These are phyloP conservation scores for Conringia planisiliqua DNA, from an alignment of 345 rosid genomes.

Conservation along the genomic window DNA sequence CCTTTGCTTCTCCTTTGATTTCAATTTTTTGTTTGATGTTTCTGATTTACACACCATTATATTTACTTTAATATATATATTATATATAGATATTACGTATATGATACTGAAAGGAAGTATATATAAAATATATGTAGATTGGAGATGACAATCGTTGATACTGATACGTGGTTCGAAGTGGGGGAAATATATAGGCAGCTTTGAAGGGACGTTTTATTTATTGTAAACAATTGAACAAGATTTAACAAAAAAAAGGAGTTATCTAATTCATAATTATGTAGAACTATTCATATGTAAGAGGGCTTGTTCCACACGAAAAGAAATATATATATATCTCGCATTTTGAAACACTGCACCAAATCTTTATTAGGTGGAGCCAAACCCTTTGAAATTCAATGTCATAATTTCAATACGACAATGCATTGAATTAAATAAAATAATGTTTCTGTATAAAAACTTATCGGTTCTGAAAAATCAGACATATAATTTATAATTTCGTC, in stretches of 20 bases:
- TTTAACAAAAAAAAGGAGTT: background rate
- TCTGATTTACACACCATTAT: constrained; percentile 27
- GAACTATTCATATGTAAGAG: constrained; percentile 20
- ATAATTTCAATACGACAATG: constrained; percentile 16
- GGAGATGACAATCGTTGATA: constrained; percentile 17
- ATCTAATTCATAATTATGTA: background rate
- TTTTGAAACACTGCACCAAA: constrained; percentile 11
- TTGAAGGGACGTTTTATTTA: background rate
- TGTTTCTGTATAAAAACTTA: too few species aligned
- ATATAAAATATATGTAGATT: background rate
- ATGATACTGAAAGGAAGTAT: constrained; percentile 10
- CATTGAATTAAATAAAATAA: background rate
- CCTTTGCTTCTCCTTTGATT: constrained; percentile 47
- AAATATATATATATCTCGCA: background rate
- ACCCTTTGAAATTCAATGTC: constrained; percentile 15
- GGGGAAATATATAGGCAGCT: constrained; percentile 23
- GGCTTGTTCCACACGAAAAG: constrained; percentile 28
- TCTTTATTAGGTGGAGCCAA: constrained; percentile 28
- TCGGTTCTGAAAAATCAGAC: too few species aligned
- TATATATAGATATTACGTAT: background rate
- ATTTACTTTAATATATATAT: background rate
- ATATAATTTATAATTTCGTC: too few species aligned
- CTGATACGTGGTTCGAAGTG: constrained; percentile 5
- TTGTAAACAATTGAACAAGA: background rate
- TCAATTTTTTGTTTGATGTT: background rate